Evolutionary conservation across 371 early-diverging fungal species (phyloP).

Genomic region (Coemansia sp.): DNA sequence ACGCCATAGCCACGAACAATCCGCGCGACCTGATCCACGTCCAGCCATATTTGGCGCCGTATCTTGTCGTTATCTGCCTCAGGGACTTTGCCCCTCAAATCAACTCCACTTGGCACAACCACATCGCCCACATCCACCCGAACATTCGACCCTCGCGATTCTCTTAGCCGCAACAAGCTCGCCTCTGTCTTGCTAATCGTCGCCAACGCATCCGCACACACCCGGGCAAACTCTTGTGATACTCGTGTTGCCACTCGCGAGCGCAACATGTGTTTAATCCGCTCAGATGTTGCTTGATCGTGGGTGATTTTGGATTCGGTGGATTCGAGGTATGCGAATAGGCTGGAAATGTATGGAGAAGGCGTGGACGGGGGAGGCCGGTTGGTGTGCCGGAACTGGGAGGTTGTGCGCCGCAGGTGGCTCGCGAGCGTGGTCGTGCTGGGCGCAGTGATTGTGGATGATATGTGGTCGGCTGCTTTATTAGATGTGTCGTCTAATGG

Average conservation of each 20-base stretch:
- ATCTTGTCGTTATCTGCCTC: constrained; percentile 41
- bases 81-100: constrained; percentile 24
- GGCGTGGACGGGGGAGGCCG: constrained; percentile 22
- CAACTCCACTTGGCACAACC: constrained; percentile 28
- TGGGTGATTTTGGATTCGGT: constrained; percentile 2
- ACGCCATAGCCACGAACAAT: constrained; percentile 13
- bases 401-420: constrained; percentile 42
- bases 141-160: background rate
- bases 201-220: constrained; percentile 22
- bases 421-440: constrained; percentile 25
- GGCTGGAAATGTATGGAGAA: constrained; percentile 17
- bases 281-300: background rate
- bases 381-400: constrained; percentile 42
- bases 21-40: constrained; percentile 12
- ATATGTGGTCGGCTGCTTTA: constrained; percentile 7
- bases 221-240: constrained; percentile 23
- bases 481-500: constrained; percentile 4
- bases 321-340: constrained; percentile 13
- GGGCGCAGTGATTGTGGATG: constrained; percentile 6
- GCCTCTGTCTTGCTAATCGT: constrained; percentile 46
- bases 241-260: constrained; percentile 7
- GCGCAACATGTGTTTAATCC: constrained; percentile 9
- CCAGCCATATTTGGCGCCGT: constrained; percentile 44
- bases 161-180: constrained; percentile 26
- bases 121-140: constrained; percentile 8